Base-by-base conservation (phyloP, 2,329 filamentous ascomycete genomes). In the Fusarium gaditjirri region DNA sequence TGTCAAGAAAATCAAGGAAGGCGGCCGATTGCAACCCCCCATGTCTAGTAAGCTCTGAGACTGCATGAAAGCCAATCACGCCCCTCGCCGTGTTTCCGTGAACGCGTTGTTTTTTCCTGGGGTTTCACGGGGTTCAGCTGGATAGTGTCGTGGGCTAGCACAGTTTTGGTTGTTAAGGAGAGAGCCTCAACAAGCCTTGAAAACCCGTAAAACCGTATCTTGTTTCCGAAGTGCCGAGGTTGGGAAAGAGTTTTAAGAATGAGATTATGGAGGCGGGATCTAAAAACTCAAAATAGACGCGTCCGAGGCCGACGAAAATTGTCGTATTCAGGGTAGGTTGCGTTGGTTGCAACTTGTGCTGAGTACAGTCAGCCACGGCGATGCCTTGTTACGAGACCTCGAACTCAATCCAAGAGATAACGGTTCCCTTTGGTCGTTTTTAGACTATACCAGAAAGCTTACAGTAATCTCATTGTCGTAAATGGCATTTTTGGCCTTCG, bases 41-140 rank as follows among this genome's bases (percentile, higher is more conserved):
- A 54, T 49, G 46, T 52, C 59, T 56, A 42, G 38, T 42, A 46
- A 49, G 29, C 29, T 35, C n/a, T 33, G 31, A 50, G 31, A 9
- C 29, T 44, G 14, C 29, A 42, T 9, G 13, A 47, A 59, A 36
- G 39, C 68, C 68, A 71, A 72, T 72, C 44, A 69, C 17, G 17
- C 39, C n/a, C 52, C 47, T 14, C 27, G 46, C 57, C 50, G 49
- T 64, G 57, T 65, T 58, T 42, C 57, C 58, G 57, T 69, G 23
- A 38, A 52, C 44, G n/a, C 25, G 39, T 36, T 23, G 17, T 42
- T 52, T 36, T 63, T 56, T 35, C 17, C 29, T 39, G 63, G 63
- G 64, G 31, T 29, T 23, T n/a, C 19, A 57, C 41, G 35, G 23
- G 49, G 33, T 63, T 68, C 56, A 68, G 65, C 49, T 68, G 19